Conservation (phyloP, 495 filamentous ascomycete genomes). For the Talaromyces nanjingensis region DNA sequence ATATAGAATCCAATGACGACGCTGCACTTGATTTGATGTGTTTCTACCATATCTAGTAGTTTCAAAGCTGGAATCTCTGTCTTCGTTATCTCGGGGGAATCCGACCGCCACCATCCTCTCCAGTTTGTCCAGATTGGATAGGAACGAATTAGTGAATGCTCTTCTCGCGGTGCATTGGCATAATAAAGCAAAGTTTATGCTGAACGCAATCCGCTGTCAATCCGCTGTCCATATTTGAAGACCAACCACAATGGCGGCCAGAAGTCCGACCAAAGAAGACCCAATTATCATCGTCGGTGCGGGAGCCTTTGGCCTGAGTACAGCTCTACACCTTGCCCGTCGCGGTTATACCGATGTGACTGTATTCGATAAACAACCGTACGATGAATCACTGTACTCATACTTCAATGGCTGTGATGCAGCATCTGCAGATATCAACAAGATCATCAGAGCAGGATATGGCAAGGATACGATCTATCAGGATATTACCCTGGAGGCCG, state of each 20-base stretch:
- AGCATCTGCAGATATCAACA: slow-evolving; percentile 36
- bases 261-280: slow-evolving; percentile 13
- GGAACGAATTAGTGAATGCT: too few relatives aligned
- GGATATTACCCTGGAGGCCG: slow-evolving; percentile 32
- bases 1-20: too few relatives aligned
- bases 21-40: too few relatives aligned
- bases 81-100: too few relatives aligned
- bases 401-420: slow-evolving; percentile 23
- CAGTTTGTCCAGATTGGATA: too few relatives aligned
- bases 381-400: slow-evolving; percentile 24
- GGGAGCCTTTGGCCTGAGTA: slow-evolving; percentile 37
- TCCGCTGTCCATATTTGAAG: too few relatives aligned
- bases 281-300: slow-evolving; percentile 37
- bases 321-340: slow-evolving; percentile 31
- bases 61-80: too few relatives aligned
- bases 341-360: slow-evolving; percentile 35
- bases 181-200: too few relatives aligned
- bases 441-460: slow-evolving; percentile 37
- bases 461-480: slow-evolving; percentile 34
- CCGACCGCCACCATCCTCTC: too few relatives aligned
- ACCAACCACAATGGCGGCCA: background rate
- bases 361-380: slow-evolving; percentile 36
- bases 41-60: too few relatives aligned
- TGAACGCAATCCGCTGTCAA: background rate
- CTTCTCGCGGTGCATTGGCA: too few relatives aligned